phyloP scores from a whole-genome alignment of 345 rosid species.

The Populus pruinosa region DNA sequence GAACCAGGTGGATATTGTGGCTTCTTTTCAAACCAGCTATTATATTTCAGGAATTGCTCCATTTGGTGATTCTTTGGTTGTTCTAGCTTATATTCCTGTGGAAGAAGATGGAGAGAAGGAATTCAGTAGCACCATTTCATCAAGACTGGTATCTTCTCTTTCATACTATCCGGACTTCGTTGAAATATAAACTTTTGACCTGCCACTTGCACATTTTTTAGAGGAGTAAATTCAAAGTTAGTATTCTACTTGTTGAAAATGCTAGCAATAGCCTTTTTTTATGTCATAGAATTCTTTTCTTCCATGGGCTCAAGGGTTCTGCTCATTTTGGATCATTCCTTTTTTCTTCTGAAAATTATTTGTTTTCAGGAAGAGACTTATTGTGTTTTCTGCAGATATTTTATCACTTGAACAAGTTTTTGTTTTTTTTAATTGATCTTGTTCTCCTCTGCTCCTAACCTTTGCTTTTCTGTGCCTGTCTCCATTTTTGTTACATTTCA shows the following conservation, averaged over 20 bases:
- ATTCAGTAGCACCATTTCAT: slow-evolving; percentile 56
- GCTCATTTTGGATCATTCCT: neutral
- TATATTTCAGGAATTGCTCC: slow-evolving; percentile 99
- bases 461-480: neutral
- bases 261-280: slow-evolving; percentile 1
- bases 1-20: slow-evolving; percentile 93
- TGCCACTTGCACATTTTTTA: neutral
- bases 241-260: neutral
- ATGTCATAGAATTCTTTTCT: neutral
- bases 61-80: slow-evolving; percentile 96
- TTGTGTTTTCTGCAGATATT: neutral
- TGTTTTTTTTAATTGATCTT: neutral
- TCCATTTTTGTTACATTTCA: neutral
- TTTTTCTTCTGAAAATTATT: neutral
- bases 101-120: slow-evolving; percentile 85
- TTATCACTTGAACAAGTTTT: neutral
- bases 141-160: slow-evolving; percentile 66
- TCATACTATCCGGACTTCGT: neutral
- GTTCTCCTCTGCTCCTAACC: neutral
- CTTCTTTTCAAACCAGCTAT: slow-evolving; percentile 96
- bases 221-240: neutral
- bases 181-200: neutral
- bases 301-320: neutral
- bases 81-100: slow-evolving; percentile 84
- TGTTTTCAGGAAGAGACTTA: neutral